Base-by-base conservation (phyloP, 2,329 filamentous ascomycete species). In the Sclerotinia nivalis region DNA sequence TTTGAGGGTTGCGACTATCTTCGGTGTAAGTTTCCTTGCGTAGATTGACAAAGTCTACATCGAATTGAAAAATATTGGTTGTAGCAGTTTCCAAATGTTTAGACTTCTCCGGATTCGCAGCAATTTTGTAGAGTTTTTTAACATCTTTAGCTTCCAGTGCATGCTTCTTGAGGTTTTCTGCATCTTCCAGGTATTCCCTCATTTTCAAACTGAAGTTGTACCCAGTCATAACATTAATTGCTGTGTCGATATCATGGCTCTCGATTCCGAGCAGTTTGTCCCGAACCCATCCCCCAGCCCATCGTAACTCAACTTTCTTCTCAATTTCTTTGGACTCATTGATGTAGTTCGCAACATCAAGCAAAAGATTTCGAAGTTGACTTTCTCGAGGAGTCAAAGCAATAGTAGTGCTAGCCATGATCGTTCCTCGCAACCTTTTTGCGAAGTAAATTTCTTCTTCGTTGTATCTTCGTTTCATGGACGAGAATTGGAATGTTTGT, bases 1-100 rank as follows among this genome's bases (percentile, higher is more conserved):
- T 91, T 75, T 93, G 86, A 1, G 95, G 95, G 76, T 96, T 97
- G 49, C 96, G 88, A 77, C 92, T 97, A 71, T 96, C 89, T n/a
- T 93, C 90, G 0, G 89, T 87, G 76, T 98, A 98, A 0, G 91
- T 94, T 81, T 98, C 96, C 78, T 93, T 96, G 59, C 95, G 87
- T 60, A 98, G 83, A 78, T 98, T 99, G 75, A 99, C 96, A 77
- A 99, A 89, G 78, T 99, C 95, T 61, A 97, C 87, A 77, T 98
- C 95, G 62, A 96, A 85, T 0, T 91, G 93, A 76, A 97, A 89
- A 70, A 98, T 89, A 73, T 86, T 91, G 34, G 92, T 93, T 13
- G 93, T 97, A 62, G 93, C 92, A 0, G 95, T 98, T 80, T 97
- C 95, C 20, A 98, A 86, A 78, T 98, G 93, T 81, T 98, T 98